These are phyloP conservation scores for Castanea sativa DNA, from an alignment of 306 rosid genomes.

Conservation along the genomic window DNA sequence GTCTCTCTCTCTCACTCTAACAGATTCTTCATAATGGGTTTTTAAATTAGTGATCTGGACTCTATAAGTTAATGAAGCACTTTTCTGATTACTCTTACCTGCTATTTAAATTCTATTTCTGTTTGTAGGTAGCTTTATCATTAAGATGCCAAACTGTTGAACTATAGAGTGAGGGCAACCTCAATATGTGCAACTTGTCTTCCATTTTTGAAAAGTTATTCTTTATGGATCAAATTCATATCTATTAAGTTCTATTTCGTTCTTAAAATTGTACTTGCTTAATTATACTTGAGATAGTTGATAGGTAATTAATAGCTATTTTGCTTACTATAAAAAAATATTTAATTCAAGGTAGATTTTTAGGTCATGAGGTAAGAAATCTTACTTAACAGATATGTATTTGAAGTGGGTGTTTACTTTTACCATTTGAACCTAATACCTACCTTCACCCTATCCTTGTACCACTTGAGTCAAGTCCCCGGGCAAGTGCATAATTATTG, in stretches of 20 bases:
- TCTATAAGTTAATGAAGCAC: background rate
- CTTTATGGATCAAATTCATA: background rate
- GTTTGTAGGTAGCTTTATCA: background rate
- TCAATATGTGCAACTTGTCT: background rate
- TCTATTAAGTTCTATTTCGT: background rate
- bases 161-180: background rate
- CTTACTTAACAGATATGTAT: background rate
- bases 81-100: background rate
- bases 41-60: background rate
- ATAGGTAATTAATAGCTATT: background rate
- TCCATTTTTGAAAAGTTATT: background rate
- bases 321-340: background rate
- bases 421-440: background rate
- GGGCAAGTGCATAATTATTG: background rate
- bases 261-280: background rate
- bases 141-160: background rate
- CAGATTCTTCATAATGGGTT: background rate
- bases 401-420: background rate
- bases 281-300: background rate
- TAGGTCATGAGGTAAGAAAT: background rate
- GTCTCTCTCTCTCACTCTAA: background rate
- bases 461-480: background rate
- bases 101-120: background rate
- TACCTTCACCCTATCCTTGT: background rate
- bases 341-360: background rate